These are phyloP conservation scores for Ophiocordyceps unilateralis DNA, from an alignment of 2,329 filamentous ascomycete genomes.

Conservation along the genomic window DNA sequence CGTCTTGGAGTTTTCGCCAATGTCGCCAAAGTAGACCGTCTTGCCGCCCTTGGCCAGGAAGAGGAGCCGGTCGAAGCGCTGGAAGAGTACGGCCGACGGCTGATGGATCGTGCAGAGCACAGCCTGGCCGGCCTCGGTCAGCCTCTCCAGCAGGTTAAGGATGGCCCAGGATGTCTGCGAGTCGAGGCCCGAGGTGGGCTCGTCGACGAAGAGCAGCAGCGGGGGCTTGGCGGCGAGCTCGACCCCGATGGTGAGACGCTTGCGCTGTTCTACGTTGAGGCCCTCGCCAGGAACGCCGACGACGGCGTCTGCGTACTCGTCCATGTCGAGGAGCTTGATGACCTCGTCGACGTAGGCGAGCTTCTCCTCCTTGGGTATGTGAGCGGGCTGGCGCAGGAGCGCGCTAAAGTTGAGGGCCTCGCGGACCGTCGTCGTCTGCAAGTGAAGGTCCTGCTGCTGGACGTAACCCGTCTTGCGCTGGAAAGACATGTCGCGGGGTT, in stretches of 20 bases:
- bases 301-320: constrained; percentile 74
- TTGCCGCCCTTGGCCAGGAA: constrained; percentile 61
- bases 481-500: constrained; percentile 61
- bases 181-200: constrained; percentile 88
- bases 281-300: constrained; percentile 84
- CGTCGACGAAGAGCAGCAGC: constrained; percentile 79
- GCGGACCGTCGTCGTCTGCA: constrained; percentile 69
- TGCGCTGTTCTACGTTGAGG: constrained; percentile 53
- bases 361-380: constrained; percentile 60
- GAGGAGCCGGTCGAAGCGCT: constrained; percentile 69
- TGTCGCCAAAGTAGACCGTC: constrained; percentile 69
- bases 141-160: constrained; percentile 70
- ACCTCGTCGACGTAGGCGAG: constrained; percentile 77
- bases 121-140: constrained; percentile 76
- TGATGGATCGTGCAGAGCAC: constrained; percentile 97
- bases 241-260: constrained; percentile 85
- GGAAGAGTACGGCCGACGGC: constrained; percentile 88
- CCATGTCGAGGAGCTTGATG: constrained; percentile 80
- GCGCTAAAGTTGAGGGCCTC: constrained; percentile 81
- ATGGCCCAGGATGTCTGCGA: constrained; percentile 91
- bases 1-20: constrained; percentile 51
- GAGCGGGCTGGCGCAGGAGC: constrained; percentile 63
- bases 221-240: constrained; percentile 86
- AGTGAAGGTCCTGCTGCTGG: constrained; percentile 81
- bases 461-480: constrained; percentile 87